These are phyloP conservation scores for Collybia nuda DNA, from an alignment of 768 basidiomycete species.

Conservation along the genomic window DNA sequence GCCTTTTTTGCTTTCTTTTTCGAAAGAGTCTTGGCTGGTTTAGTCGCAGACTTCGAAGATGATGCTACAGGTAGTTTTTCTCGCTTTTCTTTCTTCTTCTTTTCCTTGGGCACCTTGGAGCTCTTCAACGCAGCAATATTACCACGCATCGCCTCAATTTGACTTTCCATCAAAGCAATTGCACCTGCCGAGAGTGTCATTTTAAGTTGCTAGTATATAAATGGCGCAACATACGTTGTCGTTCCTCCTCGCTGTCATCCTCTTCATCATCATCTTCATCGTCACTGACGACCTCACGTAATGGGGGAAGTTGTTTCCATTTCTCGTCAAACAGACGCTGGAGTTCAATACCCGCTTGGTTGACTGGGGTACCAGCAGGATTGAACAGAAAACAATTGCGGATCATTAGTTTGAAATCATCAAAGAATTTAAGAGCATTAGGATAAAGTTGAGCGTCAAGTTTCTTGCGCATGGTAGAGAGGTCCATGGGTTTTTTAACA, in stretches of 20 bases:
- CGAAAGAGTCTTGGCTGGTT: constrained; percentile 44
- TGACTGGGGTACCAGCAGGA: constrained; percentile 82
- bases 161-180: constrained; percentile 76
- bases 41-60: constrained; percentile 60
- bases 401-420: constrained; percentile 94
- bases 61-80: constrained; percentile 56
- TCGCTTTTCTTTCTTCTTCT: constrained; percentile 71
- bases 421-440: constrained; percentile 77
- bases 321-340: constrained; percentile 90
- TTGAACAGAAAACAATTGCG: constrained; percentile 94
- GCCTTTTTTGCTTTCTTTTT: constrained; percentile 72
- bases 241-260: constrained; percentile 69
- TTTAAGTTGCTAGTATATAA: constrained; percentile 4
- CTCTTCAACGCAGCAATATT: constrained; percentile 65
- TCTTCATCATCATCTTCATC: constrained; percentile 69
- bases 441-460: constrained; percentile 76
- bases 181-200: constrained; percentile 47
- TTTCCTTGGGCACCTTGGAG: constrained; percentile 54
- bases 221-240: constrained; percentile 52
- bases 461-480: constrained; percentile 85
- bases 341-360: constrained; percentile 83
- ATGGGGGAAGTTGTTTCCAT: constrained; percentile 76
- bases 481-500: constrained; percentile 95
- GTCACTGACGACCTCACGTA: constrained; percentile 52
- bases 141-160: constrained; percentile 76